phyloP scores from a whole-genome alignment of 768 basidiomycete species.

The Leccinum subtestaceum region DNA sequence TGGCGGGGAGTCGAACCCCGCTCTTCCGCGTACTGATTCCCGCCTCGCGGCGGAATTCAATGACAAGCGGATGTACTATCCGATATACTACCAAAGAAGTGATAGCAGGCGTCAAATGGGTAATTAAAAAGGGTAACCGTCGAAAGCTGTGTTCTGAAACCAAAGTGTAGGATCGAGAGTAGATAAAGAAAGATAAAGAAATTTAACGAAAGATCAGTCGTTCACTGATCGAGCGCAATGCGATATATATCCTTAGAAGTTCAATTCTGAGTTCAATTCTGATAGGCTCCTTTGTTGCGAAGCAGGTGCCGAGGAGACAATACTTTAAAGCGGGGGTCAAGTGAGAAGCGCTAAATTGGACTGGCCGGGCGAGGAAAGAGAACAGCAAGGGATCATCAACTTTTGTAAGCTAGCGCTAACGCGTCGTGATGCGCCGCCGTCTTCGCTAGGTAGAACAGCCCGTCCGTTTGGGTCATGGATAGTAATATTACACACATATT shows the following conservation, averaged over 20 bases:
- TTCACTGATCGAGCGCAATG: no score
- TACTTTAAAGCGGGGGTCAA: neutral
- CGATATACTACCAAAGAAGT: conserved; percentile 48
- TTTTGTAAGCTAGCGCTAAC: neutral
- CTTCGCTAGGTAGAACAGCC: neutral
- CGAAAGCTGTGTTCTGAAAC: neutral
- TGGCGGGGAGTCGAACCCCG: conserved; percentile 49
- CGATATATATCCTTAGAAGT: neutral
- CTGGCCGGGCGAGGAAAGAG: neutral
- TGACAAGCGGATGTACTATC: conserved; percentile 53
- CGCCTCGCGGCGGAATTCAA: neutral
- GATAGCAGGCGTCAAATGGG: neutral
- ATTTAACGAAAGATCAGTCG: no score
- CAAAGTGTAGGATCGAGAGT: neutral
- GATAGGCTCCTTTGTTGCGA: neutral
- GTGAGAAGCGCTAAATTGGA: neutral
- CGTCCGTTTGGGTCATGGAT: neutral
- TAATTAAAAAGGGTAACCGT: conserved; percentile 14
- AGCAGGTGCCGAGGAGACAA: neutral
- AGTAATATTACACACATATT: neutral
- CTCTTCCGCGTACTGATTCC: conserved; percentile 35
- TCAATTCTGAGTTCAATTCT: neutral
- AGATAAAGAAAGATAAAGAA: neutral
- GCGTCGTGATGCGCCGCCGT: neutral
- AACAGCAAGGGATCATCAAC: neutral